Percentiles rank a stretch among this genome's conserved stretches.
Conservation (phyloP, 2,329 filamentous ascomycete genomes). For the Fusarium vanettenii region DNA sequence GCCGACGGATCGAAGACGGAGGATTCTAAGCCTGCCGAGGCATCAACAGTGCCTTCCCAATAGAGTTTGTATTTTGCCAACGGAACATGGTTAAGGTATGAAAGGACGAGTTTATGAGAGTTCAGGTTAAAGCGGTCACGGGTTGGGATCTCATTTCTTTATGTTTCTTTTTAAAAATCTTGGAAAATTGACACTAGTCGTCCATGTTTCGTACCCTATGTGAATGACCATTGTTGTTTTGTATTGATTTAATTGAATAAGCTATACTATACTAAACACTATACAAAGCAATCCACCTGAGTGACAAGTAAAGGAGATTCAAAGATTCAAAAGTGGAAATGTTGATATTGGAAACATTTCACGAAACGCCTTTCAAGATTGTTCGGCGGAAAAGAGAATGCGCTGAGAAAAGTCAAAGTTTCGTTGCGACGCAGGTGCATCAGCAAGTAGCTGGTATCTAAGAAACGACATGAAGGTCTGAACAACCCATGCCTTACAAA, state of each 20-base stretch:
- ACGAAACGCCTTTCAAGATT: background rate
- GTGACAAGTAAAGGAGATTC: background rate
- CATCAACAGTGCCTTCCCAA: conserved; percentile 17
- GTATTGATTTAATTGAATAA: background rate
- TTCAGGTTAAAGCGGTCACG: conserved; percentile 39
- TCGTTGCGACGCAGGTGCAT: conserved; percentile 25
- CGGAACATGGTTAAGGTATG: conserved; percentile 20
- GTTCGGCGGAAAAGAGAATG: background rate
- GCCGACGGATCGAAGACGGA: conserved; percentile 14
- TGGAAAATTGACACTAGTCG: conserved; percentile 5
- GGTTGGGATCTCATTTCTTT: conserved; percentile 29
- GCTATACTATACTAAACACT: background rate
- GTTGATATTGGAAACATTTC: background rate
- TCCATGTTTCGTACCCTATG: background rate
- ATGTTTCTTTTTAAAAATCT: conserved; percentile 23
- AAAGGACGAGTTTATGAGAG: conserved; percentile 40
- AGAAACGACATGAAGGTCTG: conserved; percentile 34
- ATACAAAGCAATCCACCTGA: background rate
- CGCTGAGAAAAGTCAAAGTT: conserved; percentile 16
- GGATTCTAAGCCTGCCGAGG: conserved; percentile 6
- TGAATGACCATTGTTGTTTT: background rate
- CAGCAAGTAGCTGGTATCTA: conserved; percentile 41
- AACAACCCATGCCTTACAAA: conserved; percentile 25
- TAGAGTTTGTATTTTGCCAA: conserved; percentile 21
- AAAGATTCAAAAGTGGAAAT: background rate